A percentile compares a stretch with the other conserved stretches of the same genome.
phyloP scores from a whole-genome alignment of 2,329 filamentous ascomycete genomes.

The Microdochium bolleyi region DNA sequence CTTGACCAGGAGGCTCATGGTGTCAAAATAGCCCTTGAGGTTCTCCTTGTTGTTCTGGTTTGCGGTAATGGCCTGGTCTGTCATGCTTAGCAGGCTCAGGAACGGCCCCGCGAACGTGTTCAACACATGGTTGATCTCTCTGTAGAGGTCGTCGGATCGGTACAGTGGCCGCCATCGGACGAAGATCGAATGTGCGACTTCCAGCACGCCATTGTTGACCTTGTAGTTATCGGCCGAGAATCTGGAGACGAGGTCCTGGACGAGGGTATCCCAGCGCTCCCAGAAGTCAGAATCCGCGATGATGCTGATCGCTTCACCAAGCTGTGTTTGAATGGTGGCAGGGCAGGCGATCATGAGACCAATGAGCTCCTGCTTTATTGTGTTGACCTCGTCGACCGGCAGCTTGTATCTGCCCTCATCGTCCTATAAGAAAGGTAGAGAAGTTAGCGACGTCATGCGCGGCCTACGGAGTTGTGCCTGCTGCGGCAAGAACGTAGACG shows the following conservation, averaged over 20 bases:
- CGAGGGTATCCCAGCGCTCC: constrained; percentile 91
- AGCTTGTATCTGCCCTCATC: constrained; percentile 93
- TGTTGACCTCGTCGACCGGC: constrained; percentile 69
- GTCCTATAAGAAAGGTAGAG: constrained; percentile 41
- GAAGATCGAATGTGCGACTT: constrained; percentile 98
- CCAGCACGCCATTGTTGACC: constrained; percentile 87
- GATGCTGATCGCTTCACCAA: constrained; percentile 92
- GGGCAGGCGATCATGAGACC: constrained; percentile 94
- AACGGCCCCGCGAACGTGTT: constrained; percentile 78
- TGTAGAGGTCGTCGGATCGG: constrained; percentile 84
- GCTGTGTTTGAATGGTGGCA: constrained; percentile 78
- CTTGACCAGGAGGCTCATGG: constrained; percentile 82
- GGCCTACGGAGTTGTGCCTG: background rate
- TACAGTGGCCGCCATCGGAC: constrained; percentile 92
- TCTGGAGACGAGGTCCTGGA: constrained; percentile 83
- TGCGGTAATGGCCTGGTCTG: constrained; percentile 63
- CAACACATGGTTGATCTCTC: constrained; percentile 94
- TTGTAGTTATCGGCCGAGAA: constrained; percentile 75
- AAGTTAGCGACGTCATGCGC: constrained; percentile 4
- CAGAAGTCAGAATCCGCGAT: constrained; percentile 99
- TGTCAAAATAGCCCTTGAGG: constrained; percentile 72
- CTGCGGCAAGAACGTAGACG: no score
- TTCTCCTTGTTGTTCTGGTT: constrained; percentile 68
- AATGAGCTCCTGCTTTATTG: constrained; percentile 92
- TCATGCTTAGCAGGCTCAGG: constrained; percentile 69